Base-by-base conservation (phyloP, 768 basidiomycete species). In the Asterophora lycoperdoides region DNA sequence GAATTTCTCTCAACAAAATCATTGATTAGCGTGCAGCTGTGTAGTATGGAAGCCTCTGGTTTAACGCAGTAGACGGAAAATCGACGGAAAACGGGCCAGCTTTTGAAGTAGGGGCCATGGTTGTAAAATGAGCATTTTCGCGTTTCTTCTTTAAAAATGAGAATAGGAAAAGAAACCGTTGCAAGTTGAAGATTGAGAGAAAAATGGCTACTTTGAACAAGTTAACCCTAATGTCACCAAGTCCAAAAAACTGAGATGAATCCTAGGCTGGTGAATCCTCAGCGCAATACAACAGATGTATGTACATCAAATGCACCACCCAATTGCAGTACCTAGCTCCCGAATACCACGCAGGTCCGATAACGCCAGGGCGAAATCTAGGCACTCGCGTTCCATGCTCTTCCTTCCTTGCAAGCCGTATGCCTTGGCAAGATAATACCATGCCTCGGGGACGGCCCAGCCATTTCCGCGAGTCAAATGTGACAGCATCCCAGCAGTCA, bases 381-480 rank as follows among this genome's bases (percentile, higher is more conserved):
- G 34, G 44, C 56, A 58, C 44, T 55, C 51, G 8, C 47, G 39
- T 49, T 58, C 59, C 33, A 46, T 44, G 20, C 55, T 40, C 48
- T 56, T 56, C 35, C 55, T 55, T 17, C 51, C 59, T 18, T 58
- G 59, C 41, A 83, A 61, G 41, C 84, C 82, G 59, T 87, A 87
- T 18, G 85, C 86, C 59, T 84, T 90, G 5, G 84, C 89, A 11
- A 98, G 75, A 63, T 83, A 89, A 65, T 87, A 95, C 95, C 95
- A 99, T 19, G 89, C 94, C 64, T 98, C 95, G 0, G 93, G 81
- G 1, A 88, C 78, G 63, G 96, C 86, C 93, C 93, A 97, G 9
- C 86, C 95, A 0, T 73, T 70, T 0, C 87, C 89, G 34, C 81
- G 79, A 0, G 92, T 89, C 41, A 93, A 61, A 54, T 88, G 81